These are phyloP conservation scores for Puccinia novopanici DNA, from an alignment of 1,284 basidiomycete species.

Conservation along the genomic window DNA sequence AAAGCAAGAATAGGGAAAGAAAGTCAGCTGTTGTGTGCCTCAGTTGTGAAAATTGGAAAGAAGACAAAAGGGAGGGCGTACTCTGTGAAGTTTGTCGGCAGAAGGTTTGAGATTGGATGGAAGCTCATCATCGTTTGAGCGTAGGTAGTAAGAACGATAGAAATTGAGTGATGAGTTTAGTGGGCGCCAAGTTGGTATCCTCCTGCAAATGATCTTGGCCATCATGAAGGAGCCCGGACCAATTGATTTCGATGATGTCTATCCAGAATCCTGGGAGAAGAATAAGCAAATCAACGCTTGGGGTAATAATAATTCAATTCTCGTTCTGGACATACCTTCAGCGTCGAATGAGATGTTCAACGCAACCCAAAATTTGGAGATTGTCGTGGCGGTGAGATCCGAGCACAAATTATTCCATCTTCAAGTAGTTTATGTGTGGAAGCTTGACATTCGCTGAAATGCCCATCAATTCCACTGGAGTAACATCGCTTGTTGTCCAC, in stretches of 20 bases:
- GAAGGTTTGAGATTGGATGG: slow-evolving; percentile 20
- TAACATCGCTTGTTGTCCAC: not conserved
- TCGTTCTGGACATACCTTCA: not conserved
- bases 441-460: not conserved
- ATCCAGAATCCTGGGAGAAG: not conserved
- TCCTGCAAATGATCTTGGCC: not conserved
- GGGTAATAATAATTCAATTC: not conserved
- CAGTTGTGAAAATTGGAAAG: not conserved
- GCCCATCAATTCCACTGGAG: not conserved
- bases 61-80: not conserved
- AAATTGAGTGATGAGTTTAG: not conserved
- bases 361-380: not conserved
- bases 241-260: not conserved
- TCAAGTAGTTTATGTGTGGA: not conserved
- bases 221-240: not conserved
- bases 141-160: slow-evolving; percentile 30
- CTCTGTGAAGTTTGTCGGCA: slow-evolving; percentile 26
- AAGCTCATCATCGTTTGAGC: slow-evolving; percentile 22
- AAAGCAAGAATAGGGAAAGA: not conserved
- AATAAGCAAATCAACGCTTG: not conserved
- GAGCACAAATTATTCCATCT: not conserved
- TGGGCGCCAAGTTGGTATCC: not conserved
- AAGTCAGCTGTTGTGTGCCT: not conserved
- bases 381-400: not conserved
- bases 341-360: not conserved